Evolutionary conservation across 1,139 yeast genomes (phyloP).

Genomic region (Candida sp.): DNA sequence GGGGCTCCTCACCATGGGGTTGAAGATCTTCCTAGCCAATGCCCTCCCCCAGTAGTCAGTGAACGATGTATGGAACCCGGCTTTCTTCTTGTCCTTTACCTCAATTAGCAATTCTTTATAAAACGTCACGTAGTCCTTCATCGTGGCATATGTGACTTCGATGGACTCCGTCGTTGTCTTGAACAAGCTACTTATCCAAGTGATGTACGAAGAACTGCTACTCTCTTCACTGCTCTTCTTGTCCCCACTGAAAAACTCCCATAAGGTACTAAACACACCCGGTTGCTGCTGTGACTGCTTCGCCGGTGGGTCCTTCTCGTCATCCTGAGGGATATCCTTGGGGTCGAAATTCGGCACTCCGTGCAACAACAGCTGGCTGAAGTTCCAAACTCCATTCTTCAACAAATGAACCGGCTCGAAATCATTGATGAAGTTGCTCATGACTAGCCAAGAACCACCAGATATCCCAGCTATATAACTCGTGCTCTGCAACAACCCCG

Average conservation of each 20-base stretch:
- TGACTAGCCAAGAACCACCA: conserved; percentile 73
- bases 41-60: conserved; percentile 77
- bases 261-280: conserved; percentile 41
- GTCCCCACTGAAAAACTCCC: conserved; percentile 16
- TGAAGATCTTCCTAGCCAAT: conserved; percentile 50
- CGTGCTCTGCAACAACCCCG: conserved; percentile 58
- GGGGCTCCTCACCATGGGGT: conserved; percentile 37
- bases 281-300: conserved; percentile 33
- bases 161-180: not conserved
- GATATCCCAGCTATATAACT: conserved; percentile 66
- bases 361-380: conserved; percentile 52
- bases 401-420: conserved; percentile 43
- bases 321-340: conserved; percentile 5
- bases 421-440: conserved; percentile 53
- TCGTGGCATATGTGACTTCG: not conserved
- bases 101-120: conserved; percentile 58
- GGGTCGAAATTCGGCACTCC: conserved; percentile 56
- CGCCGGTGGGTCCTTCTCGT: not conserved
- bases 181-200: conserved; percentile 6
- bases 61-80: conserved; percentile 61
- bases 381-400: conserved; percentile 40
- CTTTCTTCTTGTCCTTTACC: conserved; percentile 50
- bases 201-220: not conserved
- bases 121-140: conserved; percentile 42
- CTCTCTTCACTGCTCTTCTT: conserved; percentile 1